Percentiles rank a stretch among this genome's conserved stretches.
Evolutionary conservation across 1,284 basidiomycete species (phyloP).

Genomic region (Marasmius oreades): DNA sequence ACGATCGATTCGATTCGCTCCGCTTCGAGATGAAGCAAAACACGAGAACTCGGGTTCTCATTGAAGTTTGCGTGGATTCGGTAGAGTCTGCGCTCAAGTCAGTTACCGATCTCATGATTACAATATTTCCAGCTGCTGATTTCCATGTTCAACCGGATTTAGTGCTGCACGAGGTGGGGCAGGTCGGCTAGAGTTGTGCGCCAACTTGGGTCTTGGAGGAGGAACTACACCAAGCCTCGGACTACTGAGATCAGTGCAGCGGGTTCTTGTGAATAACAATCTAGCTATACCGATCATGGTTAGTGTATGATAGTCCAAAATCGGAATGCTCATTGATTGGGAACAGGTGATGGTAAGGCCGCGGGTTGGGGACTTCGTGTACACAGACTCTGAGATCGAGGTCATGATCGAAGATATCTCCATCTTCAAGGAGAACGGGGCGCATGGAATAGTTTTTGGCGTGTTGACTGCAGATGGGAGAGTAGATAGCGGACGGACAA

Average conservation of each 20-base stretch:
- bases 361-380: conserved; percentile 73
- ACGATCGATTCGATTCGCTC: no score
- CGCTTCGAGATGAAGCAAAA: neutral
- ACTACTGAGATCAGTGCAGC: conserved; percentile 54
- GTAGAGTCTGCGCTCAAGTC: conserved; percentile 69
- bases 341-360: conserved; percentile 75
- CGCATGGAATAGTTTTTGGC: conserved; percentile 71
- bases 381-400: conserved; percentile 57
- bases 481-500: conserved; percentile 55
- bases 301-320: conserved; percentile 12
- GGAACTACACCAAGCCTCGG: conserved; percentile 78
- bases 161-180: conserved; percentile 71
- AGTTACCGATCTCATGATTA: conserved; percentile 24
- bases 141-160: no score
- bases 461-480: conserved; percentile 55
- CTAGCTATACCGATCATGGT: conserved; percentile 59
- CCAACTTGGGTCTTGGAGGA: conserved; percentile 66
- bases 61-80: conserved; percentile 82
- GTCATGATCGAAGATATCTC: conserved; percentile 74
- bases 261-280: conserved; percentile 35
- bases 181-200: conserved; percentile 76
- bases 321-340: neutral
- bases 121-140: conserved; percentile 10
- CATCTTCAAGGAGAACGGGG: conserved; percentile 51
- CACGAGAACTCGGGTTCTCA: conserved; percentile 17